These are phyloP conservation scores for Coprinopsis cinerea DNA, from an alignment of 768 basidiomycete species.

Conservation along the genomic window DNA sequence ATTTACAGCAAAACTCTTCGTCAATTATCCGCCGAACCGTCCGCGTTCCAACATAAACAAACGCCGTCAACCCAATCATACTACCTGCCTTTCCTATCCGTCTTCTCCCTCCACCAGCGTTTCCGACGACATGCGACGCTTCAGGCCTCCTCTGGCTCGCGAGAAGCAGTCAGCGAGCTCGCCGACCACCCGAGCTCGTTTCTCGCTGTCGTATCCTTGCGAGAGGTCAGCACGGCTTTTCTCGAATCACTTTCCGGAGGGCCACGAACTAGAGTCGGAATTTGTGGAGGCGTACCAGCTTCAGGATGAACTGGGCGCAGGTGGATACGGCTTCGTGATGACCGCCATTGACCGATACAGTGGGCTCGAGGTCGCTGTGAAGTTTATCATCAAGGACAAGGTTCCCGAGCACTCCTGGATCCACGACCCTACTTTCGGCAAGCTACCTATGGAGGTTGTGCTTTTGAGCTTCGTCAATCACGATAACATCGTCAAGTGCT, in stretches of 20 bases:
- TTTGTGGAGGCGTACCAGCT: conserved; percentile 60
- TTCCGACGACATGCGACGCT: not conserved
- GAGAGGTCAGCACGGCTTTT: conserved; percentile 29
- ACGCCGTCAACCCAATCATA: not conserved
- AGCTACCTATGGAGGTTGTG: conserved; percentile 77
- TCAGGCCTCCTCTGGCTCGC: conserved; percentile 3
- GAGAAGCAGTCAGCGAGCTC: not conserved
- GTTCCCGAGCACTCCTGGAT: conserved; percentile 56
- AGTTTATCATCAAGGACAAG: conserved; percentile 87
- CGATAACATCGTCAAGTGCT: conserved; percentile 74
- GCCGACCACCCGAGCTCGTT: not conserved
- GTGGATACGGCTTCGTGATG: conserved; percentile 95
- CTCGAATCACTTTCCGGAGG: conserved; percentile 47
- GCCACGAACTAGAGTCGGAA: conserved; percentile 51
- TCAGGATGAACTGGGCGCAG: conserved; percentile 78
- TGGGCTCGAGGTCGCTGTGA: conserved; percentile 79
- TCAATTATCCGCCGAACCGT: conserved; percentile 8
- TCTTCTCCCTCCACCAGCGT: not conserved
- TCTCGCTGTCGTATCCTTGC: conserved; percentile 13
- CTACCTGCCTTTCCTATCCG: conserved; percentile 3
- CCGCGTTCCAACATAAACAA: conserved; percentile 5
- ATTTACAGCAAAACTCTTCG: conserved; percentile 2
- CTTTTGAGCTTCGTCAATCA: conserved; percentile 71
- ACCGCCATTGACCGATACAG: conserved; percentile 61
- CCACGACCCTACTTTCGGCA: conserved; percentile 53